Percentiles rank a stretch among this genome's conserved stretches.
These are phyloP conservation scores for Neurospora tetrasperma DNA, from an alignment of 495 filamentous ascomycete species.

Conservation along the genomic window DNA sequence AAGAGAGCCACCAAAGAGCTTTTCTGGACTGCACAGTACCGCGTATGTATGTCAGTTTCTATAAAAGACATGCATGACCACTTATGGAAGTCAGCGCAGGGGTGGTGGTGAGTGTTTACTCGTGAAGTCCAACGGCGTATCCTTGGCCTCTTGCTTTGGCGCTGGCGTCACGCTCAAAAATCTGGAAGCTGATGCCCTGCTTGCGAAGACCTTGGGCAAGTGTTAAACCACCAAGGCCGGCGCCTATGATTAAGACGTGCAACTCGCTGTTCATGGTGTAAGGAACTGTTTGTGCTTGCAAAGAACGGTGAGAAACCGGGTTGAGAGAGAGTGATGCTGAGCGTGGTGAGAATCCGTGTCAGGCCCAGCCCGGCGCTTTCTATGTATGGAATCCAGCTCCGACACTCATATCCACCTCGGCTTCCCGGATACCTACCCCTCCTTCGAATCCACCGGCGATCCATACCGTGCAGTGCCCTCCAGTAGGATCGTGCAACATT, in stretches of 20 bases:
- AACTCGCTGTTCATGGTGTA: not conserved
- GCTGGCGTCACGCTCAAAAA: conserved; percentile 38
- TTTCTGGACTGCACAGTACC: conserved; percentile 15
- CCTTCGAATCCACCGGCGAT: not conserved
- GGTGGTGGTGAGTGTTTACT: conserved; percentile 27
- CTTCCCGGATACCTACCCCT: not conserved
- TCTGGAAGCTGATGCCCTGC: conserved; percentile 36
- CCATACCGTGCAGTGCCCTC: not conserved
- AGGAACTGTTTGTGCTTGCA: not conserved
- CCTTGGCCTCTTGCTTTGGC: conserved; percentile 33
- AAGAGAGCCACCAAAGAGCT: conserved; percentile 20
- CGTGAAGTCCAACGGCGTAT: conserved; percentile 47
- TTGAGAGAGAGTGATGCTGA: not conserved
- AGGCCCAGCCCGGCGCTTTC: not conserved
- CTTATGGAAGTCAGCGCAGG: not conserved
- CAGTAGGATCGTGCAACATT: not conserved
- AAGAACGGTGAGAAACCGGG: not conserved
- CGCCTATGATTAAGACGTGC: conserved; percentile 21
- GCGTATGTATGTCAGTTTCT: not conserved
- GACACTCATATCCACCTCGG: not conserved
- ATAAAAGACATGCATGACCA: not conserved
- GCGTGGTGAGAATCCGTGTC: not conserved
- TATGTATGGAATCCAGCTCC: not conserved
- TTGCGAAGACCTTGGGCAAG: conserved; percentile 38
- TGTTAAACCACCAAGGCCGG: conserved; percentile 27